Evolutionary conservation across 202 grass and related monocot genomes (phyloP).

Genomic region (Panicum hallii): DNA sequence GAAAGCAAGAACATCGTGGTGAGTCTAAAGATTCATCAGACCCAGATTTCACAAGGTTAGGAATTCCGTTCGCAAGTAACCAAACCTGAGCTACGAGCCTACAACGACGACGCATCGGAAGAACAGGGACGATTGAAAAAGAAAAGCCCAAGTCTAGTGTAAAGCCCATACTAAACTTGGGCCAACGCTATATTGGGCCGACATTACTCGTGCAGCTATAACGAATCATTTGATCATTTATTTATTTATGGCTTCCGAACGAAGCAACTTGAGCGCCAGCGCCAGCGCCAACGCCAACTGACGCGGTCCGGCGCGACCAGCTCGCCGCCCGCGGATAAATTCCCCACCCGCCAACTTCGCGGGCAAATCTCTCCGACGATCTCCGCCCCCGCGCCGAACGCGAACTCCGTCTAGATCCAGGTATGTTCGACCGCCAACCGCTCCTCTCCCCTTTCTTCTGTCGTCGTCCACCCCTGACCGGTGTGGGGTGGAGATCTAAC

Average conservation of each 20-base stretch:
- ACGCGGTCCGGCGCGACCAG: neutral
- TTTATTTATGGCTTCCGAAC: neutral
- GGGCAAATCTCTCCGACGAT: neutral
- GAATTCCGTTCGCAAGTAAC: no score
- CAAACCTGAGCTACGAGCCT: neutral
- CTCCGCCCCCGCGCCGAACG: neutral
- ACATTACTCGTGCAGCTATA: neutral
- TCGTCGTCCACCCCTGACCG: neutral
- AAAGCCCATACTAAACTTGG: neutral
- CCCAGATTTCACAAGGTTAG: no score
- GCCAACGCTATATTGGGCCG: neutral
- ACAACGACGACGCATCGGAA: no score
- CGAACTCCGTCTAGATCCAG: neutral
- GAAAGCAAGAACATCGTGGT: neutral
- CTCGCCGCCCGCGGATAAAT: neutral
- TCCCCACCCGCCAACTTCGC: constrained; percentile 23
- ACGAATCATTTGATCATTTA: neutral
- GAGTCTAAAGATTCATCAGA: no score
- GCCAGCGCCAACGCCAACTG: neutral
- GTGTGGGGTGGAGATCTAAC: neutral
- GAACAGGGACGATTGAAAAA: neutral
- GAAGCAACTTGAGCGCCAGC: neutral
- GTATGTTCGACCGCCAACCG: neutral
- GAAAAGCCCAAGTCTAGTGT: neutral
- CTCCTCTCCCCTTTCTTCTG: neutral